Evolutionary conservation across 2,329 filamentous ascomycete genomes (phyloP).

Genomic region (Lachnellula hyalina): DNA sequence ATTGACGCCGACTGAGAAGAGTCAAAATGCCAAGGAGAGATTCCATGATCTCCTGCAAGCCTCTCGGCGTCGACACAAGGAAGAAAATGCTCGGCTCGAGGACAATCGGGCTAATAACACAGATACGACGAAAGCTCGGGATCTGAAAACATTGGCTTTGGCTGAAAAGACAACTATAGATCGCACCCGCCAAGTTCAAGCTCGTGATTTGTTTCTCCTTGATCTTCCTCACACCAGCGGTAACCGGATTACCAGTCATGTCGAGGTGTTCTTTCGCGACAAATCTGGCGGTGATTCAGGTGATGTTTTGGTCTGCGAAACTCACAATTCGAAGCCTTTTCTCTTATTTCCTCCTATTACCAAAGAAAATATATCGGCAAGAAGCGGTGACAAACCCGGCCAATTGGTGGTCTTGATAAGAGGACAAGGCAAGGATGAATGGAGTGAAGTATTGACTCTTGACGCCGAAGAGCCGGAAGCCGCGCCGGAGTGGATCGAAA

Average conservation of each 20-base stretch:
- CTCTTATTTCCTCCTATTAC: conserved; percentile 89
- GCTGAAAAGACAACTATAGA: conserved; percentile 68
- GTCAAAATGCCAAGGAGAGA: conserved; percentile 33
- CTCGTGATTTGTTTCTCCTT: conserved; percentile 85
- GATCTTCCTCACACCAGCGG: conserved; percentile 83
- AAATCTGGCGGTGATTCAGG: conserved; percentile 66
- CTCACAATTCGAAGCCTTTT: conserved; percentile 70
- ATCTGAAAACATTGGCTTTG: conserved; percentile 70
- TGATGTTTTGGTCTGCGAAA: conserved; percentile 88
- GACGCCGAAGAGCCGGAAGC: conserved; percentile 54
- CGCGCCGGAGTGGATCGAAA: conserved; percentile 79
- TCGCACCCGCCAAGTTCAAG: conserved; percentile 73
- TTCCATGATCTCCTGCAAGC: conserved; percentile 66
- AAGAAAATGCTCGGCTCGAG: conserved; percentile 67
- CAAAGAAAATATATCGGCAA: conserved; percentile 67
- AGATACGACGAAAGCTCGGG: conserved; percentile 73
- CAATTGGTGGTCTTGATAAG: conserved; percentile 86
- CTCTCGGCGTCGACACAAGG: conserved; percentile 67
- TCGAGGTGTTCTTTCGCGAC: conserved; percentile 83
- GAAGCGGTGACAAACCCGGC: conserved; percentile 62
- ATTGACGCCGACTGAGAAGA: conserved; percentile 40
- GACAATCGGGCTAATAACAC: conserved; percentile 84
- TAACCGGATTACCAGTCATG: conserved; percentile 80
- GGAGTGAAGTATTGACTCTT: conserved; percentile 81
- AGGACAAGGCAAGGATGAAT: conserved; percentile 62